Percentiles rank a stretch among this genome's conserved stretches.
phyloP scores from a whole-genome alignment of 257 asterid genomes.

The Linaria vulgaris region DNA sequence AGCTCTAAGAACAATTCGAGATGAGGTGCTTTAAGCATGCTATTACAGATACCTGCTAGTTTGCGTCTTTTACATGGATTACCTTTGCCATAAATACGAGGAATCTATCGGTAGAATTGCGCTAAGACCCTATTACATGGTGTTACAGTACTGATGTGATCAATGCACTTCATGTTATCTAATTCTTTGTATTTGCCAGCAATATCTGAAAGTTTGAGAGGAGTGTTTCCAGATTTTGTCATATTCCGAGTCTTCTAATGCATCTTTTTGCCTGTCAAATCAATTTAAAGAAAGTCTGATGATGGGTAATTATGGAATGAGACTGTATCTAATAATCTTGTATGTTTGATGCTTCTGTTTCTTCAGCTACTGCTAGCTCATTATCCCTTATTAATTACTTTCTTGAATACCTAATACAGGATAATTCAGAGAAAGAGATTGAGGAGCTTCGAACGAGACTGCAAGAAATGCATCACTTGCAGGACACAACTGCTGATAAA shows the following conservation, averaged over 20 bases:
- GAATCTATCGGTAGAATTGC: background rate
- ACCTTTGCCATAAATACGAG: background rate
- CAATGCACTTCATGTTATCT: background rate
- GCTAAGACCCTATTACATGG: slow-evolving; percentile 1
- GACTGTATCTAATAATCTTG: background rate
- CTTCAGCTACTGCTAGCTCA: background rate
- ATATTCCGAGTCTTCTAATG: background rate
- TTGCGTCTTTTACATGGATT: background rate
- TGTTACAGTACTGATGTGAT: background rate
- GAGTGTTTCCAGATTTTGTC: slow-evolving; percentile 8
- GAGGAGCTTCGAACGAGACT: slow-evolving; percentile 50
- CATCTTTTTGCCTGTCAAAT: background rate
- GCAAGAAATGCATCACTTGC: slow-evolving; percentile 58
- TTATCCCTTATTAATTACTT: slow-evolving; percentile 18
- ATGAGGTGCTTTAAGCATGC: too few relatives aligned
- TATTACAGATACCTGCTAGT: background rate
- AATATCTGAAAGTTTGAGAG: background rate
- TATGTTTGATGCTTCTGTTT: background rate
- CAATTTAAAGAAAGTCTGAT: background rate
- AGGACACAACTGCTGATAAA: slow-evolving; percentile 50
- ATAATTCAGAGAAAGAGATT: slow-evolving; percentile 45
- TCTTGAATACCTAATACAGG: slow-evolving; percentile 30
- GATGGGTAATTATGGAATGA: background rate
- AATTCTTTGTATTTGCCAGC: background rate
- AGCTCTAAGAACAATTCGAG: too few relatives aligned